phyloP scores from a whole-genome alignment of 2,329 filamentous ascomycete species.

The Colletotrichum chlorophyti region DNA sequence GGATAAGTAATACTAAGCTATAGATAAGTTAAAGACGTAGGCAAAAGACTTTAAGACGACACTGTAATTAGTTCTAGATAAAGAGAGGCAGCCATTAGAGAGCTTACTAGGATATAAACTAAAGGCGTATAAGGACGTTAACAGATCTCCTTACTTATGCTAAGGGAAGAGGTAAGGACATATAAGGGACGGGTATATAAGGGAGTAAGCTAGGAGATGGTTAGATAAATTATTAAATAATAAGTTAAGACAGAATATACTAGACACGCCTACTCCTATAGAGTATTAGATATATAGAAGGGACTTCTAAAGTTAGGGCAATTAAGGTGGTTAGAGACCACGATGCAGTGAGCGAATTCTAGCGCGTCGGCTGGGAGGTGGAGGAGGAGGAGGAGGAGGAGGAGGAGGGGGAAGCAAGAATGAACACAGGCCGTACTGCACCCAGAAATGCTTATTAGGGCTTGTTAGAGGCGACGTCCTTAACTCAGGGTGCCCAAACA shows the following conservation, averaged over 20 bases:
- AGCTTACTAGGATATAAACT: constrained; percentile 27
- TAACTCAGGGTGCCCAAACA: constrained; percentile 46
- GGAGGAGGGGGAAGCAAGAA: neutral
- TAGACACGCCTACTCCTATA: neutral
- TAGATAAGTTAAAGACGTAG: constrained; percentile 28
- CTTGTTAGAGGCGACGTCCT: constrained; percentile 38
- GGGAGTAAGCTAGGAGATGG: neutral
- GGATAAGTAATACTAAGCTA: constrained; percentile 28
- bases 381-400: neutral
- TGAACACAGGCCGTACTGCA: constrained; percentile 40
- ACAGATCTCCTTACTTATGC: constrained; percentile 30
- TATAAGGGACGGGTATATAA: neutral
- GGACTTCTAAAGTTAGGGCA: constrained; percentile 12
- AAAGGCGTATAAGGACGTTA: constrained; percentile 29
- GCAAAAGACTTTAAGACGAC: constrained; percentile 34
- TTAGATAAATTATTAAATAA: neutral
- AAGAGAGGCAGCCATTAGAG: constrained; percentile 23
- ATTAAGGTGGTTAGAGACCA: constrained; percentile 12
- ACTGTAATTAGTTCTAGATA: constrained; percentile 31
- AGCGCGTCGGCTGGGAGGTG: constrained; percentile 9
- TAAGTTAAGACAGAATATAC: neutral
- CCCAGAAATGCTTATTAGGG: constrained; percentile 46
- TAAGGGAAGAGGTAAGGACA: neutral
- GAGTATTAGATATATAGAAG: neutral
- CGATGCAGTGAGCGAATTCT: constrained; percentile 32